These are phyloP conservation scores for Aspergillus sp. DNA, from an alignment of 2,329 filamentous ascomycete species.

Conservation along the genomic window DNA sequence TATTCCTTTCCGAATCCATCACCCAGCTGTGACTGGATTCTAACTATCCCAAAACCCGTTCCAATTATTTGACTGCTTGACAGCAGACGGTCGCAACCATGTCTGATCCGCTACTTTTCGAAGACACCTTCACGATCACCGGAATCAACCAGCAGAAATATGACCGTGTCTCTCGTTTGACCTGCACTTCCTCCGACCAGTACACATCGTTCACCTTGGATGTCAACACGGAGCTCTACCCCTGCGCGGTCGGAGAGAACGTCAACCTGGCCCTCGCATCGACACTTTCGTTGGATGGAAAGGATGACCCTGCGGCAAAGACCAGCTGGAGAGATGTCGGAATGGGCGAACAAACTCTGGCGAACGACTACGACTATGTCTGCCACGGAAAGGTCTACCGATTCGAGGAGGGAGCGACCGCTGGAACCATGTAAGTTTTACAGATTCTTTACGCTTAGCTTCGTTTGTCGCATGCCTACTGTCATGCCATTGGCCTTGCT, in stretches of 20 bases:
- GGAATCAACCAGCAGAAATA: constrained; percentile 81
- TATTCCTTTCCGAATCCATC: background rate
- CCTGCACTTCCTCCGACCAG: constrained; percentile 69
- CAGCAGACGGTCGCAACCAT: constrained; percentile 46
- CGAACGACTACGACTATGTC: constrained; percentile 49
- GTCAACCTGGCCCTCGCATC: constrained; percentile 79
- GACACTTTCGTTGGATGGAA: constrained; percentile 83
- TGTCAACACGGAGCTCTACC: constrained; percentile 90
- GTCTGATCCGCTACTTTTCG: constrained; percentile 87
- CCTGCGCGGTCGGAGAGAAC: constrained; percentile 66
- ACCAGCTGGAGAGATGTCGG: constrained; percentile 70
- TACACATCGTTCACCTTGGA: constrained; percentile 78
- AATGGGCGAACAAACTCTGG: constrained; percentile 54
- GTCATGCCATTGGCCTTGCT: no score
- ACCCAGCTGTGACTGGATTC: no score
- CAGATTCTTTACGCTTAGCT: no score
- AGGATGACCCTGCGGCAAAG: constrained; percentile 59
- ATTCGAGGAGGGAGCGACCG: constrained; percentile 54
- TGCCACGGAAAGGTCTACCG: constrained; percentile 50
- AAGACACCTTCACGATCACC: constrained; percentile 83
- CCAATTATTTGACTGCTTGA: background rate
- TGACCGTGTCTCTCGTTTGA: constrained; percentile 86
- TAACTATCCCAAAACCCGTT: background rate
- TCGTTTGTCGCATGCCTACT: no score
- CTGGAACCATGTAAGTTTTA: constrained; percentile 73